Conservation (phyloP, 2,329 filamentous ascomycete genomes). For the Cytospora paraplurivora region DNA sequence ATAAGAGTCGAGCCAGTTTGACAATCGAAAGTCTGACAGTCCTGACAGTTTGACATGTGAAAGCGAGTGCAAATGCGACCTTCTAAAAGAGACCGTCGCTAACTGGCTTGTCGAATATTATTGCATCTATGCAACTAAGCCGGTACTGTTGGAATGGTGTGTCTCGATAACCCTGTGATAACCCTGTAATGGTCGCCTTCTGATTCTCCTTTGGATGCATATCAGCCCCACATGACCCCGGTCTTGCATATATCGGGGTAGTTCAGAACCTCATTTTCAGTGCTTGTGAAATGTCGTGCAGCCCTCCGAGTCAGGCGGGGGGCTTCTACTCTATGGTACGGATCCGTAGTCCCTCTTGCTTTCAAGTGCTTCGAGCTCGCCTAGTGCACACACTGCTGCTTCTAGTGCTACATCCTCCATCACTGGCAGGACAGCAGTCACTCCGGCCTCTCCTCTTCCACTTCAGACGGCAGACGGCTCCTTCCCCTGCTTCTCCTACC, state of each 20-base stretch:
- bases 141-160: not conserved
- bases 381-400: not conserved
- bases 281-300: not conserved
- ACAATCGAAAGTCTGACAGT: too few relatives aligned
- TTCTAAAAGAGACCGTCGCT: not conserved
- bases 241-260: not conserved
- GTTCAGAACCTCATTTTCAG: not conserved
- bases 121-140: not conserved
- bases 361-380: not conserved
- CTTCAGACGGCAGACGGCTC: not conserved
- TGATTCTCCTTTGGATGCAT: not conserved
- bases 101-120: not conserved
- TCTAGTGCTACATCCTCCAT: conserved; percentile 2
- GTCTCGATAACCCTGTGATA: too few relatives aligned
- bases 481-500: not conserved
- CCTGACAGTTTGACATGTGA: not conserved
- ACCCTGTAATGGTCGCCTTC: not conserved
- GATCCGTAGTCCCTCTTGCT: not conserved
- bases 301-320: conserved; percentile 1
- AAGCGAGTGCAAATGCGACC: not conserved
- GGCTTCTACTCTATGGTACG: not conserved
- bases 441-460: not conserved
- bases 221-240: not conserved
- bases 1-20: too few relatives aligned
- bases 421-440: not conserved